These are phyloP conservation scores for Boletus speciosus DNA, from an alignment of 768 basidiomycete species.

Conservation along the genomic window DNA sequence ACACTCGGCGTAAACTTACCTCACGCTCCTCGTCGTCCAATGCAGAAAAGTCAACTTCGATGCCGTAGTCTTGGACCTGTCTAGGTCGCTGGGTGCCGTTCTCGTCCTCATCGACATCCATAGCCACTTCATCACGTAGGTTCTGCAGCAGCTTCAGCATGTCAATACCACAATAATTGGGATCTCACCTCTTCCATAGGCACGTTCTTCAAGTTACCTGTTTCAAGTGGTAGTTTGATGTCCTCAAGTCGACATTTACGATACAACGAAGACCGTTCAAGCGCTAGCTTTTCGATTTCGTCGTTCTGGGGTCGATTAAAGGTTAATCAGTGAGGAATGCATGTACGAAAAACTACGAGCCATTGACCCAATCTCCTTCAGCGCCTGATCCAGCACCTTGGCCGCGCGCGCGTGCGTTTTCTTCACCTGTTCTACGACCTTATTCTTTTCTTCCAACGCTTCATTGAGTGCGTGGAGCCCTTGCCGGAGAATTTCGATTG, in stretches of 20 bases:
- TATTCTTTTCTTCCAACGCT: slow-evolving; percentile 67
- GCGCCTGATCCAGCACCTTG: slow-evolving; percentile 76
- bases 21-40: slow-evolving; percentile 74
- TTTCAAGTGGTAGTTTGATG: slow-evolving; percentile 71
- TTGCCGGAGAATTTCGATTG: slow-evolving; percentile 54
- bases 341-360: slow-evolving; percentile 38
- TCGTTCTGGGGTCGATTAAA: slow-evolving; percentile 53
- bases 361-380: slow-evolving; percentile 86
- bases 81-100: slow-evolving; percentile 72
- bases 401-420: slow-evolving; percentile 63
- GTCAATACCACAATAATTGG: background rate
- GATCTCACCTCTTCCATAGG: slow-evolving; percentile 87
- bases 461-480: slow-evolving; percentile 61
- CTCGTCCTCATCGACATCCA: slow-evolving; percentile 92
- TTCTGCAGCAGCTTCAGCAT: slow-evolving; percentile 45
- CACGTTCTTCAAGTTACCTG: slow-evolving; percentile 79
- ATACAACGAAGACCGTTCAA: slow-evolving; percentile 84
- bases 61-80: slow-evolving; percentile 75
- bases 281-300: slow-evolving; percentile 82
- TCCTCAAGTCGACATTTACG: slow-evolving; percentile 93
- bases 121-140: slow-evolving; percentile 78
- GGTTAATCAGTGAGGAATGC: slow-evolving; percentile 23
- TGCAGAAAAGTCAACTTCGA: slow-evolving; percentile 80
- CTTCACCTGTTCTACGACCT: slow-evolving; percentile 73
- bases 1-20: slow-evolving; percentile 35